Conservation (phyloP, 495 filamentous ascomycete genomes). For the Hyaloscypha finlandica region DNA sequence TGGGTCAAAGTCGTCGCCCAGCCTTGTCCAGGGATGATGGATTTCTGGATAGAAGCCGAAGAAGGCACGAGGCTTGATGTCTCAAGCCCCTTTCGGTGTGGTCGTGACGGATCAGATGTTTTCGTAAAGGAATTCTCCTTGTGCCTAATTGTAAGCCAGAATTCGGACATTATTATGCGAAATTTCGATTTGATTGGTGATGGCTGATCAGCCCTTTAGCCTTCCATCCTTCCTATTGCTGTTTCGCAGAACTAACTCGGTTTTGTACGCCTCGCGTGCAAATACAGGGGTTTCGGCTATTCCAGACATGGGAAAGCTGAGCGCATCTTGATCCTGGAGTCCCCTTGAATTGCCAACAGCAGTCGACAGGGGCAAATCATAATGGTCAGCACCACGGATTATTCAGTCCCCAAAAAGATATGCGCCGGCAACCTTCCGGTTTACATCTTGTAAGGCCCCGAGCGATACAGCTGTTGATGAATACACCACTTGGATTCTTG, state of each 20-base stretch:
- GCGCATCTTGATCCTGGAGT: conserved; percentile 17
- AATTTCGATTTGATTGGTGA: background rate
- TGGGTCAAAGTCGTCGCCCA: conserved; percentile 17
- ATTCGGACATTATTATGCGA: conserved; percentile 25
- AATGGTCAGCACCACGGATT: background rate
- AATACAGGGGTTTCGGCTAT: background rate
- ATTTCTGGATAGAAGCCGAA: conserved; percentile 20
- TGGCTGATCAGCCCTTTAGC: background rate
- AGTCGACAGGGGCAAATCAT: conserved; percentile 1
- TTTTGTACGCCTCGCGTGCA: background rate
- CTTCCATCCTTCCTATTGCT: background rate
- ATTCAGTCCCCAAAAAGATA: background rate
- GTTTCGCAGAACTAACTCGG: conserved; percentile 8
- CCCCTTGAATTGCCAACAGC: background rate
- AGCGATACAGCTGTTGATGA: background rate
- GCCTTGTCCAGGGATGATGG: conserved; percentile 16
- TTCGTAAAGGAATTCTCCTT: conserved; percentile 8
- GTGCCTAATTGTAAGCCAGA: conserved; percentile 11
- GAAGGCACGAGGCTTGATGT: conserved; percentile 23
- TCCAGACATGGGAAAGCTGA: conserved; percentile 16
- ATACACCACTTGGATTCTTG: background rate
- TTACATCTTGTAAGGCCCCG: background rate
- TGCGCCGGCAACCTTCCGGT: conserved; percentile 15
- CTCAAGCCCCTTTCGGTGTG: conserved; percentile 17
- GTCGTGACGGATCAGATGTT: conserved; percentile 17